phyloP scores from a whole-genome alignment of 2,329 filamentous ascomycete genomes.

The Fusarium sp. region DNA sequence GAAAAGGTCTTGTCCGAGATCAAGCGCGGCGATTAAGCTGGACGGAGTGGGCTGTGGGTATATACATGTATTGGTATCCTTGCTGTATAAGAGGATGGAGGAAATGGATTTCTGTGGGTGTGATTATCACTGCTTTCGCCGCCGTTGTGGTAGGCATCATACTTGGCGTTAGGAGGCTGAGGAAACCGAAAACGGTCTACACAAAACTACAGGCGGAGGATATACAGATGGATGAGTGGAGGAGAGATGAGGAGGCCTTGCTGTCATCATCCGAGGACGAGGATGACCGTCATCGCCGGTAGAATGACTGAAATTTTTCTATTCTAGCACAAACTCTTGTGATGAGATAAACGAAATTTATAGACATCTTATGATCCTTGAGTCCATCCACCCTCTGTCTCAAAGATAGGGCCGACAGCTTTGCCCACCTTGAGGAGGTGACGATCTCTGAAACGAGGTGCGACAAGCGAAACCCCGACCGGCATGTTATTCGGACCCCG shows the following conservation, averaged over 20 bases:
- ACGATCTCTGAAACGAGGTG: conserved; percentile 58
- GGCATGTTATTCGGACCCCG: conserved; percentile 63
- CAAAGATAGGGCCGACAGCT: conserved; percentile 50
- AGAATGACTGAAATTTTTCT: neutral
- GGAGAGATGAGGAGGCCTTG: conserved; percentile 34
- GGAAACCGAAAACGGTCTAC: conserved; percentile 28
- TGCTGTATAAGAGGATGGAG: conserved; percentile 52
- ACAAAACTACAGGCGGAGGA: conserved; percentile 38
- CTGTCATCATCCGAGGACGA: conserved; percentile 34
- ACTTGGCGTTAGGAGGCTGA: conserved; percentile 16
- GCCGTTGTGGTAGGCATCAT: conserved; percentile 18
- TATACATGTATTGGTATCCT: conserved; percentile 49
- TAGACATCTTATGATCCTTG: neutral
- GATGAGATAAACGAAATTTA: neutral
- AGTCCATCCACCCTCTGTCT: conserved; percentile 42
- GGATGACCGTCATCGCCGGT: neutral
- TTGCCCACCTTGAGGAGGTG: conserved; percentile 57
- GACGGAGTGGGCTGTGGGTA: conserved; percentile 43
- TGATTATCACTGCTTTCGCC: conserved; percentile 25
- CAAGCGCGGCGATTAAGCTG: conserved; percentile 36
- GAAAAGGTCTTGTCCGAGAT: conserved; percentile 49
- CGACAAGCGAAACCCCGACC: conserved; percentile 66
- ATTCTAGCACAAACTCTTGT: neutral
- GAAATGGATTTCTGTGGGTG: conserved; percentile 41
- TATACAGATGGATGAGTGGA: conserved; percentile 53